These are phyloP conservation scores for Fusarium redolens DNA, from an alignment of 2,329 filamentous ascomycete genomes.

Conservation along the genomic window DNA sequence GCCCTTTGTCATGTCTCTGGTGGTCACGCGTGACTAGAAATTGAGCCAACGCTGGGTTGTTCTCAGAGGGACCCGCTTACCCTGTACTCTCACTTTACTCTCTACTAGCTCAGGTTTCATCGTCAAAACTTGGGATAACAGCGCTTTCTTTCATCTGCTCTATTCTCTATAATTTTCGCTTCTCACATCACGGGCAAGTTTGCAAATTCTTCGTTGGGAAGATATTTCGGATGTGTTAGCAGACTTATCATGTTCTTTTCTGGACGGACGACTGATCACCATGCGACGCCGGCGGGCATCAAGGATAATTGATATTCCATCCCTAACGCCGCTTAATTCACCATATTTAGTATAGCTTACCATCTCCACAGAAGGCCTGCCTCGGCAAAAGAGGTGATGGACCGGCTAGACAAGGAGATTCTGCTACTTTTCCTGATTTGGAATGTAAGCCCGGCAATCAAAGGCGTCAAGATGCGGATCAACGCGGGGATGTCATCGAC, in stretches of 20 bases:
- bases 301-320: not conserved
- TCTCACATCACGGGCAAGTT: no score
- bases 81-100: not conserved
- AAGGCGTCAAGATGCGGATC: not conserved
- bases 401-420: conserved; percentile 1
- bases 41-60: not conserved
- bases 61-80: not conserved
- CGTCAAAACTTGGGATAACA: fast-evolving
- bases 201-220: no score
- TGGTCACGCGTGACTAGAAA: not conserved
- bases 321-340: not conserved
- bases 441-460: not conserved
- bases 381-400: not conserved
- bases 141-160: fast-evolving
- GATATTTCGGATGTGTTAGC: fast-evolving
- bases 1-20: not conserved
- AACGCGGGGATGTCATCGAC: conserved; percentile 6
- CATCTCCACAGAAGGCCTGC: not conserved
- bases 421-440: not conserved
- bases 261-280: fast-evolving
- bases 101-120: fast-evolving
- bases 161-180: no score
- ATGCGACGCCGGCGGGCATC: not conserved
- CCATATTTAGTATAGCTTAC: fast-evolving
- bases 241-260: fast-evolving